Base-by-base conservation (phyloP, 2,329 filamentous ascomycete species). In the Mycosphaerella sp. region DNA sequence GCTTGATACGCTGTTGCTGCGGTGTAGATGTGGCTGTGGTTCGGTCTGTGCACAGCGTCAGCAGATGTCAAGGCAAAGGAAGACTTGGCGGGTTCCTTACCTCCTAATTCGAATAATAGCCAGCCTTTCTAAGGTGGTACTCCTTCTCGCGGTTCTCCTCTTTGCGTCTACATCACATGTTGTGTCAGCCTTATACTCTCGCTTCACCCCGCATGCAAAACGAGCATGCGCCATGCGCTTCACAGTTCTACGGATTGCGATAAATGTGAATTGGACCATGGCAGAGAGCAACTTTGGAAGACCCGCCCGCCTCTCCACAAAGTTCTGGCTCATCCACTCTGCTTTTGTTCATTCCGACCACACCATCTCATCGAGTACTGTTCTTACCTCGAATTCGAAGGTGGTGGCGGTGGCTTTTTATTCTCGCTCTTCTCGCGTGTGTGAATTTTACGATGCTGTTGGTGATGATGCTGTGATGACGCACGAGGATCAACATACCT, bases 71-170 rank as follows among this genome's bases (percentile, higher is more conserved):
- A 17, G 8, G 17, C 17, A 21, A 21, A 13, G 16, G 6, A 41
- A 13, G 16, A 41, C 8, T 3, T n/a, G 8, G 10, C 6, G 16
- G 16, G 25, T 3, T 7, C 35, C 32, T 48, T 18, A 56, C 52
- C 54, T 58, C 34, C 57, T 59, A 61, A 34, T 58, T 52, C 44
- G 57, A 59, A 44, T 56, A 53, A 34, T 56, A 59, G 34, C 59
- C 45, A 50, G 41, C 47, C 49, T 47, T 48, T 49, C 41, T 47
- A 44, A 45, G 46, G 39, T 47, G 51, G 28, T 49, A 49, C 12
- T 49, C 45, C 30, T 49, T 49, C 14, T 49, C 45, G 18, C 52
- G 53, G 14, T 36, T 41, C 41, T 56, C 52, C 41, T 51, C 53
- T 18, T 54, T 59, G 50, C 43, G 52, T 35, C 55, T 58, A 27